Base-by-base conservation (phyloP, 768 basidiomycete species). In the Kwoniella dejecticola region DNA sequence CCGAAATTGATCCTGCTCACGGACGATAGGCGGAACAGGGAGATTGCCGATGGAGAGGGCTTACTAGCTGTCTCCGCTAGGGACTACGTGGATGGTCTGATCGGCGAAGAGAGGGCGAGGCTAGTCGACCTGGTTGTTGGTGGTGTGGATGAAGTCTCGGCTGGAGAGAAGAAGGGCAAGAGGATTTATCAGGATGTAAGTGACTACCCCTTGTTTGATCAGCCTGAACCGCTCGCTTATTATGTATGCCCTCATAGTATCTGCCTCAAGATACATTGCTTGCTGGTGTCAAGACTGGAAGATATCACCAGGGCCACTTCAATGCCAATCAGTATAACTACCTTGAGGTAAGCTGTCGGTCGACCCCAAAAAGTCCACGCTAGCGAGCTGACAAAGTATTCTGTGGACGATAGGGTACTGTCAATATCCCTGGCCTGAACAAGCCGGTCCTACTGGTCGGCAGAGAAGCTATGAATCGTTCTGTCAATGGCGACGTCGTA, bases 241-340 rank as follows among this genome's bases (percentile, higher is more conserved):
- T 49, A 17, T 23, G 13, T 1, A 52, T 36, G 5, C 3, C 36
- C 27, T 33, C 19, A 45, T 49, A 98, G 91, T 94, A 98, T 76
- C 81, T 96, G 15, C 82, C 92, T 0, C 82, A 84, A 8, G 83
- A 87, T 0, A 86, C 85, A 0, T 79, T 97, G 8, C 72, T 86
- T 38, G 90, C 92, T 10, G 94, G 92, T 1, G 83, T 97, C 58
- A 94, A 93, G 77, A 84, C 85, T 3, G 91, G 90, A 1, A 82
- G 87, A 41, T 83, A 94, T 3, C 85, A 91, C 71, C 91, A 97
- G 80, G 96, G 96, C 0, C 88, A 94, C 75, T 99, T 95, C 81
- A 92, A 89, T 72, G 91, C 93, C 2, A 96, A 90, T 69, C 87
- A 87, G 66, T 99, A 93, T 80, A 98, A 99, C 77, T 98, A 94